Evolutionary conservation across 2,329 filamentous ascomycete species (phyloP).

Genomic region (Paracorniculantispora psalliotae): DNA sequence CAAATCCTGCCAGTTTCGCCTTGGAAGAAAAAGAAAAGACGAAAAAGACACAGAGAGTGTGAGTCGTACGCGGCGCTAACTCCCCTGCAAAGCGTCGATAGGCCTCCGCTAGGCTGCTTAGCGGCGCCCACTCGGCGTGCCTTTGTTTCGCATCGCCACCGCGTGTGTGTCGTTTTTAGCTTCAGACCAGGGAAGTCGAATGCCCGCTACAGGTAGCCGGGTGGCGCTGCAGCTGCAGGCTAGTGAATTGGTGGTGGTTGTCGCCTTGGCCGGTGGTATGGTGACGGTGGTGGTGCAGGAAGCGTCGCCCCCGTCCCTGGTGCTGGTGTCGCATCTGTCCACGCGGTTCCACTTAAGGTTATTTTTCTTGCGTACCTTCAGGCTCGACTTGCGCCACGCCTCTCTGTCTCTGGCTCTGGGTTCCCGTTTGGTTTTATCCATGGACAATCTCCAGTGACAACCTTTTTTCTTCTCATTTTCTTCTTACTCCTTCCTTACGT

Average conservation of each 20-base stretch:
- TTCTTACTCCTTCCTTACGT: background rate
- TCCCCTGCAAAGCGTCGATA: background rate
- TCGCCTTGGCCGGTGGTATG: background rate
- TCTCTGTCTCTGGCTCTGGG: background rate
- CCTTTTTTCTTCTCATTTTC: background rate
- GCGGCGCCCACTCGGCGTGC: background rate
- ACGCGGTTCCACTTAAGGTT: constrained; percentile 11
- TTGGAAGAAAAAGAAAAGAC: background rate
- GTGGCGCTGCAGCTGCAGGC: background rate
- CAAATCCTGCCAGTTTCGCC: background rate
- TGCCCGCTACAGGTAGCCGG: background rate
- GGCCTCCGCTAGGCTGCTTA: background rate
- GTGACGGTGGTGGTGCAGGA: background rate
- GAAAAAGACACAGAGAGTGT: background rate
- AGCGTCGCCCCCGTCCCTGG: background rate
- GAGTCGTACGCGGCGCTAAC: background rate
- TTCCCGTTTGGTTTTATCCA: background rate
- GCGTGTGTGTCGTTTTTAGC: background rate
- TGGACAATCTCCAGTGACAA: constrained; percentile 3
- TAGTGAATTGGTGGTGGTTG: too few relatives aligned
- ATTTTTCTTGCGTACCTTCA: constrained; percentile 10
- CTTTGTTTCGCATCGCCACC: background rate
- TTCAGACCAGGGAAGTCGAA: background rate
- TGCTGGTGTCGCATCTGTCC: constrained; percentile 7
- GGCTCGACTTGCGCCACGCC: background rate